These are phyloP conservation scores for Penicillium sp. DNA, from an alignment of 2,329 filamentous ascomycete species.

Conservation along the genomic window DNA sequence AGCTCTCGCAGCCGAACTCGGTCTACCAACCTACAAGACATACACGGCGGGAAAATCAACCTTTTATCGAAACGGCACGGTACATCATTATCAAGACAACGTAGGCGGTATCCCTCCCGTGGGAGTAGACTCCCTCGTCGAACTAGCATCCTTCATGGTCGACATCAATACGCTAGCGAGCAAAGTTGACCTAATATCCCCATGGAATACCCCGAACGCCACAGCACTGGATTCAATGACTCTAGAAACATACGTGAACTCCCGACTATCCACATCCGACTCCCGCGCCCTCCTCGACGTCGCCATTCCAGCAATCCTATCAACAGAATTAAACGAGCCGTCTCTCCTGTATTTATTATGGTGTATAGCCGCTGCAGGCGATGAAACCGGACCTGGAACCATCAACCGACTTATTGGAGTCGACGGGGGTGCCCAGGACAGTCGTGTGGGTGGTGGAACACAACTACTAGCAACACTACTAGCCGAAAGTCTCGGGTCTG, in stretches of 20 bases:
- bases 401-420: constrained; percentile 4
- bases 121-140: background rate
- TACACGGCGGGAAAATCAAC: constrained; percentile 11
- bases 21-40: constrained; percentile 16
- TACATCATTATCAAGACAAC: background rate
- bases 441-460: background rate
- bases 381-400: background rate
- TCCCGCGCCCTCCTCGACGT: background rate
- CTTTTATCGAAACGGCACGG: background rate
- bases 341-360: background rate
- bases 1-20: constrained; percentile 18
- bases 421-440: background rate
- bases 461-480: background rate
- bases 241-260: constrained; percentile 1
- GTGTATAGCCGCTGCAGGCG: constrained; percentile 2
- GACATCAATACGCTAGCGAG: constrained; percentile 4
- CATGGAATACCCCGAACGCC: constrained; percentile 3
- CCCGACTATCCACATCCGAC: constrained; percentile 5
- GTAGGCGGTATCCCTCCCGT: constrained; percentile 3
- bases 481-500: background rate
- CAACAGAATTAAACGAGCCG: background rate
- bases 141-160: constrained; percentile 2
- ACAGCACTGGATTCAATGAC: constrained; percentile 1
- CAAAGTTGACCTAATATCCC: background rate
- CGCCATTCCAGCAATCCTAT: background rate